A percentile compares a stretch with the other conserved stretches of the same genome.
Evolutionary conservation across 1,284 basidiomycete genomes (phyloP).

Genomic region (Pseudozyma hubeiensis): DNA sequence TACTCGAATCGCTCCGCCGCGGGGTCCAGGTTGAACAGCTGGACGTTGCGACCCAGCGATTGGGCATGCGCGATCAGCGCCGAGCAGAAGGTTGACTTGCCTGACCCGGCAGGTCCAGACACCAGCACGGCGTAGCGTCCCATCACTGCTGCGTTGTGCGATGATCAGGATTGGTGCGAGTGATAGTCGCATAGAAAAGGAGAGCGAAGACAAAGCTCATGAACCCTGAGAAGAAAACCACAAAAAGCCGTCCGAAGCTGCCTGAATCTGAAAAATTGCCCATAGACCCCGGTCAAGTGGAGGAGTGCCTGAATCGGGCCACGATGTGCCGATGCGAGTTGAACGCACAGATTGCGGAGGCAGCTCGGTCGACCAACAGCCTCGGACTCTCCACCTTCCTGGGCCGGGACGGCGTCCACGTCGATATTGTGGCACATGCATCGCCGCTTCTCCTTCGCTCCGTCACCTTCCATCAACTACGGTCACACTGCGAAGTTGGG

Average conservation of each 20-base stretch:
- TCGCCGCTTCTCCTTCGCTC: neutral
- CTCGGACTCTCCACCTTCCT: no score
- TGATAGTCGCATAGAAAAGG: neutral
- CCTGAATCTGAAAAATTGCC: no score
- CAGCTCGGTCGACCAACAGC: slow-evolving; percentile 13
- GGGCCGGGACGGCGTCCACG: slow-evolving; percentile 2
- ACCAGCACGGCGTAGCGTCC: slow-evolving; percentile 61
- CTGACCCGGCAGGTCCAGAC: slow-evolving; percentile 91
- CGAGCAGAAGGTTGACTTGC: slow-evolving; percentile 94
- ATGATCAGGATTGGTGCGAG: no score
- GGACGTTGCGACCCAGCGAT: slow-evolving; percentile 82
- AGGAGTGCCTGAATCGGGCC: no score
- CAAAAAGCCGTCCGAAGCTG: no score
- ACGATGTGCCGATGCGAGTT: no score
- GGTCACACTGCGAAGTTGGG: slow-evolving; percentile 10
- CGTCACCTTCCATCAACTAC: slow-evolving; percentile 1
- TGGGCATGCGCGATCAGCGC: slow-evolving; percentile 91
- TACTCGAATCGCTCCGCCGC: slow-evolving; percentile 95
- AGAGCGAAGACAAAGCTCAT: neutral
- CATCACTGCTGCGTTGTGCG: slow-evolving; percentile 21
- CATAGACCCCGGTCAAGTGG: no score
- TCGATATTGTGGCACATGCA: neutral
- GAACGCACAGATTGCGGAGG: slow-evolving; percentile 9
- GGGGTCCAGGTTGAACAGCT: slow-evolving; percentile 97
- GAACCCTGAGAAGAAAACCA: slow-evolving; percentile 7